Conservation (phyloP, 495 filamentous ascomycete species). For the Xylaria cubensis region DNA sequence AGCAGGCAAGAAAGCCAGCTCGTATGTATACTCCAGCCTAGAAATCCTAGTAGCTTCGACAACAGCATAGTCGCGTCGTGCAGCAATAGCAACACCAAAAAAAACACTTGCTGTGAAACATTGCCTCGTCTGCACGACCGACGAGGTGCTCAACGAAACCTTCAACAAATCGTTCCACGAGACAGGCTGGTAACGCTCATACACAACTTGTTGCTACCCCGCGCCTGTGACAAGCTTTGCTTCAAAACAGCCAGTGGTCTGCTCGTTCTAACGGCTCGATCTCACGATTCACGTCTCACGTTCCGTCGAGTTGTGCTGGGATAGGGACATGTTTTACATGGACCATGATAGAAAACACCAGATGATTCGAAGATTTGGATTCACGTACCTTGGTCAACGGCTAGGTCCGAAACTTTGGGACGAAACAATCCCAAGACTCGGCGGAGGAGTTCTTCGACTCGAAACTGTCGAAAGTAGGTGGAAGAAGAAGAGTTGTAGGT, state of each 20-base stretch:
- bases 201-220: not conserved
- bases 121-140: too few relatives aligned
- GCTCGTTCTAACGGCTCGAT: not conserved
- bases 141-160: too few relatives aligned
- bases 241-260: not conserved
- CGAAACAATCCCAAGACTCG: not conserved
- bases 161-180: too few relatives aligned
- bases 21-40: not conserved
- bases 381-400: slow-evolving; percentile 17
- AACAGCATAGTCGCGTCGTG: too few relatives aligned
- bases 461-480: not conserved
- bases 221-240: not conserved
- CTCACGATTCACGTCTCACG: not conserved
- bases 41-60: not conserved
- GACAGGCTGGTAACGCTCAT: not conserved
- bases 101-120: too few relatives aligned
- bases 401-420: not conserved
- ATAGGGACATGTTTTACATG: not conserved
- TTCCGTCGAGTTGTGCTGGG: not conserved
- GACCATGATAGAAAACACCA: not conserved
- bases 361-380: not conserved
- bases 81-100: too few relatives aligned
- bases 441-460: not conserved
- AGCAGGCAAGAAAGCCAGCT: not conserved
- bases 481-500: not conserved